These are phyloP conservation scores for Lepidium didymum DNA, from an alignment of 345 rosid genomes.

Conservation along the genomic window DNA sequence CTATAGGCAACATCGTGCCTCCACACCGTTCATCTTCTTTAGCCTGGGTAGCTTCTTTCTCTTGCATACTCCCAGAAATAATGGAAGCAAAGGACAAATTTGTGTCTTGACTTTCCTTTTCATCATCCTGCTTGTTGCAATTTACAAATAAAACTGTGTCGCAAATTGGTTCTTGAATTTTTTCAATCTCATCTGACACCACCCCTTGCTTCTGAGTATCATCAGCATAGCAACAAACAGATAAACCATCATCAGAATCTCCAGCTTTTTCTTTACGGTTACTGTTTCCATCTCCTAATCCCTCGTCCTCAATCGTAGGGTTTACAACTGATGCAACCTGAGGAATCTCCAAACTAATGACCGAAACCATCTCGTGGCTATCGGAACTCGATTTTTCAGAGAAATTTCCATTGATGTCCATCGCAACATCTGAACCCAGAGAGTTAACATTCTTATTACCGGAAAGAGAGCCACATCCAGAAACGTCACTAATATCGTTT, in stretches of 20 bases:
- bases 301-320: slow-evolving; percentile 1
- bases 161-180: background rate
- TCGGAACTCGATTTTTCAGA: slow-evolving; percentile 11
- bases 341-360: slow-evolving; percentile 7
- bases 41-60: background rate
- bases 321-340: slow-evolving; percentile 13
- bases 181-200: background rate
- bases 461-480: slow-evolving; percentile 13
- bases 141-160: background rate
- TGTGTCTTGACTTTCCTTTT: slow-evolving; percentile 2
- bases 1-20: background rate
- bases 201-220: slow-evolving; percentile 8
- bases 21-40: slow-evolving; percentile 7
- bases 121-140: slow-evolving; percentile 10
- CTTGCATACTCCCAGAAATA: slow-evolving; percentile 3
- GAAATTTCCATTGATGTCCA: slow-evolving; percentile 3
- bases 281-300: slow-evolving; percentile 13
- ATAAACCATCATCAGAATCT: background rate
- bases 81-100: background rate
- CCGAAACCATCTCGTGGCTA: background rate
- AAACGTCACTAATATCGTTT: slow-evolving; percentile 9
- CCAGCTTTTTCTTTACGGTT: background rate
- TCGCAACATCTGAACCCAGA: slow-evolving; percentile 4
- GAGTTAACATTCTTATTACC: slow-evolving; percentile 12
- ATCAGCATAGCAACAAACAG: slow-evolving; percentile 1